phyloP scores from a whole-genome alignment of 805 yeast species.

The Ogataea allantospora region DNA sequence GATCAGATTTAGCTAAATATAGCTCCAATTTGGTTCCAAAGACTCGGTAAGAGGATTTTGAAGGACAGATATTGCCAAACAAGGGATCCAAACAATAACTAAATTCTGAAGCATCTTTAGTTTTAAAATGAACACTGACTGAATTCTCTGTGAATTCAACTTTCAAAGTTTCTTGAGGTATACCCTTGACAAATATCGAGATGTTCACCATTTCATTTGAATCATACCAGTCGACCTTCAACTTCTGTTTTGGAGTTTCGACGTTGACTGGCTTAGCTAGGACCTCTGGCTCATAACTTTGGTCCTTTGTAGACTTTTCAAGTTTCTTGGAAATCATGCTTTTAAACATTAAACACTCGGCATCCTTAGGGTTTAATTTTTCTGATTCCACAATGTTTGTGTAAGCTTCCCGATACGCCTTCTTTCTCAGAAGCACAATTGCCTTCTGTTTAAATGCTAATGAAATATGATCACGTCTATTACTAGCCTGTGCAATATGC shows the following conservation, averaged over 20 bases:
- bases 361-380: conserved; percentile 42
- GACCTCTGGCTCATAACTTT: background rate
- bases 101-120: conserved; percentile 47
- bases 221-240: conserved; percentile 75
- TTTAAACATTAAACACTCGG: conserved; percentile 49
- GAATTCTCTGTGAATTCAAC: conserved; percentile 40
- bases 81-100: conserved; percentile 55
- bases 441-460: conserved; percentile 49
- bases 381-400: conserved; percentile 42
- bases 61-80: conserved; percentile 48
- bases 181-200: conserved; percentile 67
- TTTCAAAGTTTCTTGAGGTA: conserved; percentile 48
- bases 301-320: conserved; percentile 21
- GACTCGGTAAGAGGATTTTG: conserved; percentile 45
- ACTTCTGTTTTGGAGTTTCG: conserved; percentile 10
- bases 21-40: conserved; percentile 77
- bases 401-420: conserved; percentile 41
- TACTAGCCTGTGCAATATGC: conserved; percentile 42
- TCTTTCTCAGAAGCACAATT: conserved; percentile 44
- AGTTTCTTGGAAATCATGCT: conserved; percentile 36
- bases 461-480: conserved; percentile 47
- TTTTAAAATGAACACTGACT: conserved; percentile 46
- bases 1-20: conserved; percentile 46
- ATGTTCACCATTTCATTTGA: conserved; percentile 53
- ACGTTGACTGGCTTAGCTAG: background rate